Percentiles rank a stretch among this genome's conserved stretches.
These are phyloP conservation scores for Elasticomyces elasticus DNA, from an alignment of 495 filamentous ascomycete genomes.

Conservation along the genomic window DNA sequence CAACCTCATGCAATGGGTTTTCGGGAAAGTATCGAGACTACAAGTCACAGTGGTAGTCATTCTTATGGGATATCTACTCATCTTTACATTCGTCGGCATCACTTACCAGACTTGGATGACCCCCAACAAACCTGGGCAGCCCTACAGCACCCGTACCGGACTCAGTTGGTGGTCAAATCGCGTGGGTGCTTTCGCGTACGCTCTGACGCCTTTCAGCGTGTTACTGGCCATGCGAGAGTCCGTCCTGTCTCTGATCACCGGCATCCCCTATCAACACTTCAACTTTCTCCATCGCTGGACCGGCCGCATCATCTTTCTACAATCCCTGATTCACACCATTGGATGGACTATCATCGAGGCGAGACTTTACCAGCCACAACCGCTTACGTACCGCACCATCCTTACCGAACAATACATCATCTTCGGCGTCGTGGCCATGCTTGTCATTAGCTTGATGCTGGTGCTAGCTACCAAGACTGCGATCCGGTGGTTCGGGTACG, in stretches of 20 bases:
- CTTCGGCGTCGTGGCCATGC: slow-evolving; percentile 55
- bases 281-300: slow-evolving; percentile 60
- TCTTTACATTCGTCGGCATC: slow-evolving; percentile 49
- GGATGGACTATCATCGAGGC: slow-evolving; percentile 54
- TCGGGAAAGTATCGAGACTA: slow-evolving; percentile 35
- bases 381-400: slow-evolving; percentile 40
- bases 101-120: slow-evolving; percentile 50
- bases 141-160: slow-evolving; percentile 47
- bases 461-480: slow-evolving; percentile 44
- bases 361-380: slow-evolving; percentile 55
- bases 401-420: slow-evolving; percentile 49
- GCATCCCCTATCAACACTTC: slow-evolving; percentile 58
- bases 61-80: slow-evolving; percentile 44
- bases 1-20: slow-evolving; percentile 19
- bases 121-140: slow-evolving; percentile 39
- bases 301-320: slow-evolving; percentile 53
- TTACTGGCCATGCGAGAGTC: slow-evolving; percentile 50
- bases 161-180: slow-evolving; percentile 54
- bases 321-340: slow-evolving; percentile 54
- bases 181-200: slow-evolving; percentile 54
- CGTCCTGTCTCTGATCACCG: slow-evolving; percentile 50
- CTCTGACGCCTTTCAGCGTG: slow-evolving; percentile 53
- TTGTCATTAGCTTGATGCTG: slow-evolving; percentile 47
- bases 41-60: slow-evolving; percentile 43
- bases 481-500: slow-evolving; percentile 54